Conservation (phyloP, 78 protist species). For the Chrysochromulina parva region DNA sequence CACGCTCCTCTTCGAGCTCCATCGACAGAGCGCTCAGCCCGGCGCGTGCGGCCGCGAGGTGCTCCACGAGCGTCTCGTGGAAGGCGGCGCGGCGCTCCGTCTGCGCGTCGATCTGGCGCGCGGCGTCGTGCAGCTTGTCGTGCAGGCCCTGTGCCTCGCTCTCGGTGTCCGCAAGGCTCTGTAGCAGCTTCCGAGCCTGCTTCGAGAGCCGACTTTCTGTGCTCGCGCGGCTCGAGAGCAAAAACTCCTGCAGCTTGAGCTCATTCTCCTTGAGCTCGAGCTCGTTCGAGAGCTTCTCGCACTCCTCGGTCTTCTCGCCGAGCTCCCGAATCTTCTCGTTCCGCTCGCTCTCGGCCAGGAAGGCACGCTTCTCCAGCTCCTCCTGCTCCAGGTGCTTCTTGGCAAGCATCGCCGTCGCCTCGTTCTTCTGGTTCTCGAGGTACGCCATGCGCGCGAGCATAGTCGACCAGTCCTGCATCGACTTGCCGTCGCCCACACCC, state of each 20-base stretch:
- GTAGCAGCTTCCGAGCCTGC: not conserved
- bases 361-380: not conserved
- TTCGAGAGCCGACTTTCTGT: not conserved
- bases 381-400: conserved; percentile 35
- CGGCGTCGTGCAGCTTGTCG: not conserved
- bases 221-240: not conserved
- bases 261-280: not conserved
- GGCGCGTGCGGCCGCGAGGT: not conserved
- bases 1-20: too few species aligned
- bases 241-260: not conserved
- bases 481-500: not conserved
- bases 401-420: conserved; percentile 27
- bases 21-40: too few species aligned
- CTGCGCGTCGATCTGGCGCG: too few species aligned
- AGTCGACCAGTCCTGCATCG: conserved; percentile 39
- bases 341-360: not conserved
- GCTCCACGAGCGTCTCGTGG: not conserved
- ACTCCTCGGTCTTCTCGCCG: conserved; percentile 16
- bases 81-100: not conserved
- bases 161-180: not conserved
- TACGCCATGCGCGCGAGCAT: conserved; percentile 24
- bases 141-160: not conserved
- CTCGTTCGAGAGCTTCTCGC: not conserved
- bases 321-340: not conserved
- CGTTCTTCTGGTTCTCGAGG: conserved; percentile 14